Evolutionary conservation across 352 stramenopile genomes (phyloP).

Genomic region (Pythium monospermum): DNA sequence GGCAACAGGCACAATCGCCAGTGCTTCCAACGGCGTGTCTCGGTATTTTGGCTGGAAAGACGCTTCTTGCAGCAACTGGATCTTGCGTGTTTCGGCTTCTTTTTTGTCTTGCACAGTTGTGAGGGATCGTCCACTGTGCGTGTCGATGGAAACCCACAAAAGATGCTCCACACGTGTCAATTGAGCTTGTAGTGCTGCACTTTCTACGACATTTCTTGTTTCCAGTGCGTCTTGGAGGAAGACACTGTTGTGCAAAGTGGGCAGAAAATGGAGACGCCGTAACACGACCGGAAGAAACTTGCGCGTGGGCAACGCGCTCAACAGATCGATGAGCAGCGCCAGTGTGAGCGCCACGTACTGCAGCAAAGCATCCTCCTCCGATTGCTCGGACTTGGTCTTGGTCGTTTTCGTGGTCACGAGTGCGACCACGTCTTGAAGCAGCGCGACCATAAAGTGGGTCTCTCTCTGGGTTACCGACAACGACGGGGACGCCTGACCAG

Average conservation of each 20-base stretch:
- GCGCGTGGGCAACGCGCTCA: constrained; percentile 88
- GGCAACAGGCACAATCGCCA: constrained; percentile 55
- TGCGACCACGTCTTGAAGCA: constrained; percentile 46
- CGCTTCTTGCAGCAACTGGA: constrained; percentile 72
- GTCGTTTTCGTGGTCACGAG: constrained; percentile 27
- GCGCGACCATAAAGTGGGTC: constrained; percentile 26
- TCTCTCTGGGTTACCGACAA: not conserved
- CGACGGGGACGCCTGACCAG: not conserved
- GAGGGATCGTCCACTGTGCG: constrained; percentile 71
- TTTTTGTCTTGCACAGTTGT: constrained; percentile 35
- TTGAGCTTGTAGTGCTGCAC: constrained; percentile 50
- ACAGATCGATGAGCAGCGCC: constrained; percentile 79
- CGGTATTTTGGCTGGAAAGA: constrained; percentile 39
- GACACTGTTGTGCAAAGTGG: constrained; percentile 30
- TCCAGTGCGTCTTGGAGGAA: constrained; percentile 38
- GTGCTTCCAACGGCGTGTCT: constrained; percentile 42
- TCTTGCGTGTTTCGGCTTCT: constrained; percentile 36
- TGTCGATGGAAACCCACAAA: constrained; percentile 78
- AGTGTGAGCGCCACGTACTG: constrained; percentile 62
- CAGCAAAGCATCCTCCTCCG: constrained; percentile 12
- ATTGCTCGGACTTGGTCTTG: not conserved
- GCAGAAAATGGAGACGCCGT: constrained; percentile 52
- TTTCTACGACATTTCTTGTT: constrained; percentile 22
- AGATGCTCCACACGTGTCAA: constrained; percentile 60
- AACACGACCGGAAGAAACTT: constrained; percentile 75